Evolutionary conservation across 352 stramenopile genomes (phyloP), one percentile per base, ranked within the genome.

Genomic region (Aphanomyces euteiches): DNA sequence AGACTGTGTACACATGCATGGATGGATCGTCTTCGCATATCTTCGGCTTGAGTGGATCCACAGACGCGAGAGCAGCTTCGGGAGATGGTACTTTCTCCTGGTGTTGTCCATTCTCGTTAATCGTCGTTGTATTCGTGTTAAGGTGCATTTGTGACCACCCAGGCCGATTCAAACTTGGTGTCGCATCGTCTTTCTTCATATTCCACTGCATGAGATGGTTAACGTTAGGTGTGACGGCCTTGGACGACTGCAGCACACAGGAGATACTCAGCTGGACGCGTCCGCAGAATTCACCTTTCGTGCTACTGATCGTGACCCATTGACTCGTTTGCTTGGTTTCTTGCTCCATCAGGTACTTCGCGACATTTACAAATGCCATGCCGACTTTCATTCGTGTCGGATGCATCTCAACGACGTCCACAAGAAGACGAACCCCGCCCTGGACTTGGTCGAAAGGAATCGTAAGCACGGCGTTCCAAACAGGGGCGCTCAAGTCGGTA

Each of bases 1-100:
- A 95, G 39, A 96, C 88, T 81, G 92, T 94, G 63, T 94, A 96
- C 13, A 86, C 93, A 74, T 95, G 87, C 86, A 95, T 95, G 41
- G 86, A 80, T 38, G 85, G 81, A 67, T 95, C 92, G 47, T 95
- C 87, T 70, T 95, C 92, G 73, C 87, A 95, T 40, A 82, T 75
- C 41, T 70, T 70, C 3, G 64, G 43, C 47, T 63, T 60, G 7
- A 95, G 74, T 6, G 87, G 82, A 43, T 92, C 83, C 8, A 69
- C 43, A 5, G 47, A 17, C 34, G 38, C n/a, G 21, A 19, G 7
- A 13, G 28, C n/a, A 37, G 19, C 54, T 15, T 60, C 64, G 17
- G 64, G 64, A 39, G 64, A 70, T 28, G 40, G 34, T 28, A 28
- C 28, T 41, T 17, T 19, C 38, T 53, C 19, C 38, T 21, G 6